Percentiles rank a stretch among this genome's conserved stretches.
phyloP scores from a whole-genome alignment of 1,139 yeast species.

The Magnusiomyces ingens region DNA sequence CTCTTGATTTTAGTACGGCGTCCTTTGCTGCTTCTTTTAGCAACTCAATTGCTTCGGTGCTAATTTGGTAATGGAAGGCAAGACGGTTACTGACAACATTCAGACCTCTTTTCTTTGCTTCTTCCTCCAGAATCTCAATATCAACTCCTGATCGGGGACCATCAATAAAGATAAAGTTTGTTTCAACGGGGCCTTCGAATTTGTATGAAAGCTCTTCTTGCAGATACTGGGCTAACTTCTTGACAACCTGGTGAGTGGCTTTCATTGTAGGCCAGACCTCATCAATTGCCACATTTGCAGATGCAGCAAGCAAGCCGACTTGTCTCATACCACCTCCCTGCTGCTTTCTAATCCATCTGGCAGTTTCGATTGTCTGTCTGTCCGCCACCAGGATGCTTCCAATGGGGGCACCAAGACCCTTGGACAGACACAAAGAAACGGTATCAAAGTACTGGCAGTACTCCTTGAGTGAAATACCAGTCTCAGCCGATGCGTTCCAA shows the following conservation, averaged over 20 bases:
- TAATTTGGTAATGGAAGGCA: slow-evolving; percentile 79
- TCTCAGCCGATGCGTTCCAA: slow-evolving; percentile 80
- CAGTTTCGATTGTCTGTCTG: slow-evolving; percentile 53
- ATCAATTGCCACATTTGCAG: slow-evolving; percentile 75
- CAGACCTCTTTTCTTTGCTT: slow-evolving; percentile 56
- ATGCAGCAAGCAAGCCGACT: slow-evolving; percentile 72
- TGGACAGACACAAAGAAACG: slow-evolving; percentile 81
- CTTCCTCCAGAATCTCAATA: slow-evolving; percentile 47
- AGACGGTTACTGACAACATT: slow-evolving; percentile 64
- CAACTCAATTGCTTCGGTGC: slow-evolving; percentile 57
- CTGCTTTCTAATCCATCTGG: slow-evolving; percentile 86
- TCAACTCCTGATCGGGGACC: slow-evolving; percentile 52
- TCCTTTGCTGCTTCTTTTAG: slow-evolving; percentile 56
- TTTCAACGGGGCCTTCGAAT: slow-evolving; percentile 70
- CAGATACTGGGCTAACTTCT: slow-evolving; percentile 58
- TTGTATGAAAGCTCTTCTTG: slow-evolving; percentile 42
- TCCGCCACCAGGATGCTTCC: slow-evolving; percentile 84
- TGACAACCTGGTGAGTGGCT: slow-evolving; percentile 62
- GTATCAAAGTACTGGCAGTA: slow-evolving; percentile 80
- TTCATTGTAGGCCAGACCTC: slow-evolving; percentile 59
- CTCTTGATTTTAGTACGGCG: slow-evolving; percentile 43
- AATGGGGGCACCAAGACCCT: slow-evolving; percentile 90
- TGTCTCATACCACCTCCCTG: slow-evolving; percentile 95
- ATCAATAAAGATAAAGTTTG: slow-evolving; percentile 82
- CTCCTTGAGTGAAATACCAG: slow-evolving; percentile 62